A percentile compares a stretch with the other conserved stretches of the same genome.
Evolutionary conservation across 1,139 yeast genomes (phyloP).

Genomic region (Yamadazyma oceani): DNA sequence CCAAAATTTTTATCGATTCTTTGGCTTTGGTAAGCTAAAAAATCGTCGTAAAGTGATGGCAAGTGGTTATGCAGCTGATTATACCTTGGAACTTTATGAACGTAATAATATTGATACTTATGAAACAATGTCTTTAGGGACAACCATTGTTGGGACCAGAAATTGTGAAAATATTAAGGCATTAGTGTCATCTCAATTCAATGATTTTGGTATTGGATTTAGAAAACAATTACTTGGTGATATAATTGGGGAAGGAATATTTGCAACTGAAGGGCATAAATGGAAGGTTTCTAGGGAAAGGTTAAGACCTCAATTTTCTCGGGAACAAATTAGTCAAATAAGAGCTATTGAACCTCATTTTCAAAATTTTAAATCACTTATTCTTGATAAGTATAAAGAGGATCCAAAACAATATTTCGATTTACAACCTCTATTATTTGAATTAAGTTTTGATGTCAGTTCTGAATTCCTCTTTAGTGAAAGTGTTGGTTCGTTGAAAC

Average conservation of each 20-base stretch:
- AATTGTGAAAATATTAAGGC: conserved; percentile 42
- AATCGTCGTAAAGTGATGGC: neutral
- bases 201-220: conserved; percentile 49
- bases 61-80: conserved; percentile 1
- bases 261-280: conserved; percentile 52
- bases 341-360: conserved; percentile 47
- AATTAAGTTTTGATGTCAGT: conserved; percentile 47
- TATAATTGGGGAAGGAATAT: conserved; percentile 55
- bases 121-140: conserved; percentile 20
- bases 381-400: conserved; percentile 13
- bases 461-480: conserved; percentile 51
- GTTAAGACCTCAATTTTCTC: conserved; percentile 57
- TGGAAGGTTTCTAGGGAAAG: conserved; percentile 58
- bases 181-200: conserved; percentile 40
- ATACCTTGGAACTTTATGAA: neutral
- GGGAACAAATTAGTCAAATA: conserved; percentile 53
- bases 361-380: conserved; percentile 31
- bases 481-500: conserved; percentile 28
- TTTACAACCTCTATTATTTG: conserved; percentile 35
- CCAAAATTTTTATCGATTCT: conserved; percentile 2
- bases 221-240: conserved; percentile 42
- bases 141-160: conserved; percentile 20
- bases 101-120: conserved; percentile 18
- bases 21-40: conserved; percentile 4
- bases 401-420: conserved; percentile 26